phyloP scores from a whole-genome alignment of 2,329 filamentous ascomycete species.

The Arthroderma sp. region DNA sequence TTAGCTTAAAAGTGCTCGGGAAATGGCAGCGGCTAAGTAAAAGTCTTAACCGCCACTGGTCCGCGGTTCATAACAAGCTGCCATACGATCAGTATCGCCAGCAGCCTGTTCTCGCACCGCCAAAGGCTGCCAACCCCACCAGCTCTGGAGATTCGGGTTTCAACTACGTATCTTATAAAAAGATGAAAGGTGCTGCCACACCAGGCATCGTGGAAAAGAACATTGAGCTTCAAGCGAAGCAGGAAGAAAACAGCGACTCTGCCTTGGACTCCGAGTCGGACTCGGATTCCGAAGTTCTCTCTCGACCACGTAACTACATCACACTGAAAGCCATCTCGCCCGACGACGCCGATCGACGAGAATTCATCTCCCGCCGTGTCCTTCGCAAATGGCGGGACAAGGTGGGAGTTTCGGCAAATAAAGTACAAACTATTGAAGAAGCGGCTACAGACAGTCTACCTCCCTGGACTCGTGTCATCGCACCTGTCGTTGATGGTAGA shows the following conservation, averaged over 20 bases:
- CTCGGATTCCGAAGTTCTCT: slow-evolving; percentile 27
- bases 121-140: background rate
- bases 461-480: slow-evolving; percentile 69
- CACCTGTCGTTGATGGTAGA: slow-evolving; percentile 62
- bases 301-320: slow-evolving; percentile 25
- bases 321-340: slow-evolving; percentile 26
- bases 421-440: slow-evolving; percentile 40
- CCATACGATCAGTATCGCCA: slow-evolving; percentile 37
- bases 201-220: background rate
- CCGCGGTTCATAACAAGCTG: slow-evolving; percentile 48
- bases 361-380: slow-evolving; percentile 54
- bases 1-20: slow-evolving; percentile 68
- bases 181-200: background rate
- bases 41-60: slow-evolving; percentile 52
- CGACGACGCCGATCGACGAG: slow-evolving; percentile 41
- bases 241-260: slow-evolving; percentile 11
- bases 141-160: background rate
- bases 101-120: slow-evolving; percentile 15
- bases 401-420: slow-evolving; percentile 46
- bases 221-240: background rate
- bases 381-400: slow-evolving; percentile 60
- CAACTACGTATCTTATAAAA: slow-evolving; percentile 1
- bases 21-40: slow-evolving; percentile 62
- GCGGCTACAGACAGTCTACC: slow-evolving; percentile 46
- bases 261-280: slow-evolving; percentile 31